phyloP scores from a whole-genome alignment of 306 rosid genomes.

The Herpetospermum pedunculosum region DNA sequence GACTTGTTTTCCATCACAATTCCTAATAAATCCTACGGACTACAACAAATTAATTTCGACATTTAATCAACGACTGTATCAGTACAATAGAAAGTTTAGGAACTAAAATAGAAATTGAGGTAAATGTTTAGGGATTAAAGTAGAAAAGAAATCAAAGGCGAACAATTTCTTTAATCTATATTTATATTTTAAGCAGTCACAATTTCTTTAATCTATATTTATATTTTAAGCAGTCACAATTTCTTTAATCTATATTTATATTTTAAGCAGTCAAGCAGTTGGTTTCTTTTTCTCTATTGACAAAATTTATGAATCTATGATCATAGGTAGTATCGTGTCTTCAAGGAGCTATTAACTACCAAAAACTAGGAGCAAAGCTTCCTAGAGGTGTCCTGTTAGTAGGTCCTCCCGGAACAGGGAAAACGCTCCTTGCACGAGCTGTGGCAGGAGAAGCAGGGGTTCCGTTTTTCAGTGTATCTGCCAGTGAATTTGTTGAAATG shows the following conservation, averaged over 20 bases:
- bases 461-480: slow-evolving; percentile 85
- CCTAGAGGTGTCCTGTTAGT: slow-evolving; percentile 88
- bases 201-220: no score
- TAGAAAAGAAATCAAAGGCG: neutral
- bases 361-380: slow-evolving; percentile 80
- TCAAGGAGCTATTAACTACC: slow-evolving; percentile 78
- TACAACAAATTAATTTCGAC: neutral
- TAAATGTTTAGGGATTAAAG: neutral
- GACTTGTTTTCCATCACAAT: neutral
- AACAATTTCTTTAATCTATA: neutral
- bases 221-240: neutral
- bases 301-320: slow-evolving; percentile 12
- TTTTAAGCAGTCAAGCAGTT: slow-evolving; percentile 8
- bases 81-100: neutral
- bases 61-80: neutral
- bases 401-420: slow-evolving; percentile 98
- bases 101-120: neutral
- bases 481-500: slow-evolving; percentile 95
- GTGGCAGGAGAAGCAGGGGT: slow-evolving; percentile 99
- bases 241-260: neutral
- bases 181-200: slow-evolving; percentile 1
- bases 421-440: slow-evolving; percentile 92
- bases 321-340: slow-evolving; percentile 79
- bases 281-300: slow-evolving; percentile 4
- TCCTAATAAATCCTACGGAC: neutral